A percentile compares a stretch with the other conserved stretches of the same genome.
Conservation (phyloP, 108 stramenopile species). For the Pelagomonas calceolata region DNA sequence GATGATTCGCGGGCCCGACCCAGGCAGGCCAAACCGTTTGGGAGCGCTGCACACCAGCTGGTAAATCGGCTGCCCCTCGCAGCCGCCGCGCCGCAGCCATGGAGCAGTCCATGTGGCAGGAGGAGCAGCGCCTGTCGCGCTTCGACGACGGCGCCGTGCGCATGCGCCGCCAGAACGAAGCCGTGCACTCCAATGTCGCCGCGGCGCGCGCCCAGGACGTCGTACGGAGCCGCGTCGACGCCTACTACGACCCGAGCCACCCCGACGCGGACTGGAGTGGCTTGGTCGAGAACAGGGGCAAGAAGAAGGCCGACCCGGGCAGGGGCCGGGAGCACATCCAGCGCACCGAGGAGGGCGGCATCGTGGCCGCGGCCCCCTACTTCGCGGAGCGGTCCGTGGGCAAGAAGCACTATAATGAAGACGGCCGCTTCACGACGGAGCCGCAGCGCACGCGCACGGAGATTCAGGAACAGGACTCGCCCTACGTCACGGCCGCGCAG, state of each 20-base stretch:
- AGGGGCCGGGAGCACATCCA: background rate
- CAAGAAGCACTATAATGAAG: background rate
- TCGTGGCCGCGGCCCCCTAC: background rate
- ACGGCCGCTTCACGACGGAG: background rate
- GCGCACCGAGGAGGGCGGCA: background rate
- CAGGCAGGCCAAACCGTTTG: no score
- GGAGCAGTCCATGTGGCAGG: background rate
- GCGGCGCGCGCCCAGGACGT: background rate
- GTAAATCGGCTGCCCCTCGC: no score
- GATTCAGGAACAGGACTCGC: background rate
- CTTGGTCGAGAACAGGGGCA: background rate
- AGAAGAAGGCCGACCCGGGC: background rate
- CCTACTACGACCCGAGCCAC: background rate
- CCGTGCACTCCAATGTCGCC: background rate
- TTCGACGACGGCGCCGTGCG: background rate
- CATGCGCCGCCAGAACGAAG: background rate
- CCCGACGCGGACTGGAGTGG: background rate
- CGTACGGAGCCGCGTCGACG: background rate
- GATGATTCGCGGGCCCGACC: no score
- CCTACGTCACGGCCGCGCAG: background rate
- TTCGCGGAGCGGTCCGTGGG: background rate
- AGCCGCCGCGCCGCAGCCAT: background rate
- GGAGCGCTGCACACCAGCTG: no score
- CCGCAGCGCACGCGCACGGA: background rate
- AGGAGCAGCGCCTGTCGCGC: background rate